Evolutionary conservation across 2,329 filamentous ascomycete species (phyloP).

Genomic region (Penicillium brasilianum): DNA sequence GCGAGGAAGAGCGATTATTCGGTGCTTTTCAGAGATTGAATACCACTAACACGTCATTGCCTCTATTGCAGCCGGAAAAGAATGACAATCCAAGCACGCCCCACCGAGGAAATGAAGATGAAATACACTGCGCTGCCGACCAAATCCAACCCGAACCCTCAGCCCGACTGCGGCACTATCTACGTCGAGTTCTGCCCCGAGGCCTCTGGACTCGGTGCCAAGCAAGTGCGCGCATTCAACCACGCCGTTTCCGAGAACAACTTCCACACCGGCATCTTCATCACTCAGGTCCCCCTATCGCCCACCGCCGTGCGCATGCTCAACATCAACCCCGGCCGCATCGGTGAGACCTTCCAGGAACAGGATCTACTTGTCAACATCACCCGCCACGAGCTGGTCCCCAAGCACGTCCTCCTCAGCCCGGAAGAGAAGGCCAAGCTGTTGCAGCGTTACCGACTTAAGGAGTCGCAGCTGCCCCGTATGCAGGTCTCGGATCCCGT

Average conservation of each 20-base stretch:
- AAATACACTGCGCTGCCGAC: conserved; percentile 78
- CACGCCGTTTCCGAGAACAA: conserved; percentile 78
- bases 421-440: conserved; percentile 86
- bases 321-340: conserved; percentile 74
- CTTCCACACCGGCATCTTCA: conserved; percentile 88
- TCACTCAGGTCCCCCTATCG: conserved; percentile 81
- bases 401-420: conserved; percentile 88
- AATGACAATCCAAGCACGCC: conserved; percentile 87
- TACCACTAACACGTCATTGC: conserved; percentile 17
- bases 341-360: conserved; percentile 94
- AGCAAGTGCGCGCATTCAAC: conserved; percentile 89
- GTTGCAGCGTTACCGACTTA: conserved; percentile 87
- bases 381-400: conserved; percentile 95
- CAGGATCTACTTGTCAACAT: conserved; percentile 97
- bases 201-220: conserved; percentile 76
- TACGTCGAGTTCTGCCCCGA: conserved; percentile 92
- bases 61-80: conserved; percentile 67
- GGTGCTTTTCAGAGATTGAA: background rate
- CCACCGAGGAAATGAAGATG: conserved; percentile 79
- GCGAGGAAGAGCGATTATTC: background rate
- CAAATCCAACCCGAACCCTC: conserved; percentile 71
- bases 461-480: conserved; percentile 94
- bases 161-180: conserved; percentile 80
- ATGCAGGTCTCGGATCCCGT: conserved; percentile 93
- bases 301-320: conserved; percentile 87